A percentile compares a stretch with the other conserved stretches of the same genome.
Conservation (phyloP, 1,284 basidiomycete species). For the Sporisorium graminicola region DNA sequence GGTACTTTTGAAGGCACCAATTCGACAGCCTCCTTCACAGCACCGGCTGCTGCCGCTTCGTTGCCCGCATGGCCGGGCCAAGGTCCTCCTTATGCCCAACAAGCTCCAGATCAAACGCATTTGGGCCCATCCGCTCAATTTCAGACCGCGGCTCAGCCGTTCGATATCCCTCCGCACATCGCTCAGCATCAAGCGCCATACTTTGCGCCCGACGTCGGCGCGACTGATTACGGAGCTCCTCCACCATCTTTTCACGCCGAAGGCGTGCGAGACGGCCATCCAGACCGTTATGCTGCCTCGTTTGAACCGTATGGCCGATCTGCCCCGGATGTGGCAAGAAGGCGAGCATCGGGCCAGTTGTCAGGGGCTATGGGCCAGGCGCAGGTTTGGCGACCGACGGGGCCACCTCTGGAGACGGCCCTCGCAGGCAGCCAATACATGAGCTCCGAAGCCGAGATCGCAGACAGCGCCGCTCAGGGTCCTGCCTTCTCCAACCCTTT, state of each 20-base stretch:
- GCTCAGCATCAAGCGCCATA: constrained; percentile 24
- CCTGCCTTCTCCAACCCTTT: constrained; percentile 48
- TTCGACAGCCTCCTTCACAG: constrained; percentile 12
- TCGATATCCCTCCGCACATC: constrained; percentile 18
- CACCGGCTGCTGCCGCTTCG: constrained; percentile 10
- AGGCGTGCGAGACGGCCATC: constrained; percentile 17
- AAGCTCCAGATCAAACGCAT: constrained; percentile 9
- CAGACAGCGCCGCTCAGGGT: constrained; percentile 3
- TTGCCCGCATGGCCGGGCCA: constrained; percentile 22
- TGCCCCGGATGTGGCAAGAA: constrained; percentile 1
- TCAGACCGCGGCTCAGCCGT: constrained; percentile 12
- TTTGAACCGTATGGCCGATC: constrained; percentile 27
- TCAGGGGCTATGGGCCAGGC: constrained; percentile 3
- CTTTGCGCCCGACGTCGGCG: constrained; percentile 17
- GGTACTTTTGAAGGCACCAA: constrained; percentile 7
- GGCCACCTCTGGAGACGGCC: constrained; percentile 36
- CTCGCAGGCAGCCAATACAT: constrained; percentile 45
- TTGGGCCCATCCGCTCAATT: constrained; percentile 3
- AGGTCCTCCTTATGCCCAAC: constrained; percentile 21
- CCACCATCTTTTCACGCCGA: constrained; percentile 16
- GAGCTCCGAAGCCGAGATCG: constrained; percentile 4
- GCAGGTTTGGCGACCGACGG: constrained; percentile 27
- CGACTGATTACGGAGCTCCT: constrained; percentile 11
- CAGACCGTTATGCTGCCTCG: constrained; percentile 22
- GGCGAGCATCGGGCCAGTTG: constrained; percentile 26